phyloP scores from a whole-genome alignment of 352 stramenopile species.

The Hyaloperonospora arabidopsidis region DNA sequence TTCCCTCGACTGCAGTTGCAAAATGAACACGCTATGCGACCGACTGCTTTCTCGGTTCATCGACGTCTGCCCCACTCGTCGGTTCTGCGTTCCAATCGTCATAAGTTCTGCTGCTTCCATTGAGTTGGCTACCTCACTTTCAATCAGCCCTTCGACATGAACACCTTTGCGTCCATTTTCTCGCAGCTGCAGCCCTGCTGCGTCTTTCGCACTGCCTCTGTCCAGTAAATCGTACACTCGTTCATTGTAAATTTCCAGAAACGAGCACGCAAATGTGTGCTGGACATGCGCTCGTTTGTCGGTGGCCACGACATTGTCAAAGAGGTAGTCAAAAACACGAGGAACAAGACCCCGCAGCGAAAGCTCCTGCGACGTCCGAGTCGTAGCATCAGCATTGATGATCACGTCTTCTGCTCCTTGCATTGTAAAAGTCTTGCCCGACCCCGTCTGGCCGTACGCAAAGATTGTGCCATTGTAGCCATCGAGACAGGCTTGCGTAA shows the following conservation, averaged over 20 bases:
- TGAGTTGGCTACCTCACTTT: slow-evolving; percentile 60
- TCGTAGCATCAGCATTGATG: slow-evolving; percentile 35
- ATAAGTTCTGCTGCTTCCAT: slow-evolving; percentile 69
- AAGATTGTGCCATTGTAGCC: slow-evolving; percentile 87
- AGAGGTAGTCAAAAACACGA: slow-evolving; percentile 79
- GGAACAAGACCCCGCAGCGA: slow-evolving; percentile 60
- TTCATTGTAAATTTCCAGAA: slow-evolving; percentile 95
- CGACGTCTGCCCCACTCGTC: slow-evolving; percentile 67
- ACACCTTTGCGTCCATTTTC: slow-evolving; percentile 72
- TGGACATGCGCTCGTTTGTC: slow-evolving; percentile 29
- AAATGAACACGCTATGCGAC: slow-evolving; percentile 80
- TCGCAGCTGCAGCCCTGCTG: slow-evolving; percentile 49
- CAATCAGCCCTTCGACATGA: slow-evolving; percentile 66
- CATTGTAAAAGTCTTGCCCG: slow-evolving; percentile 84
- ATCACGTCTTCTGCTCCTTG: slow-evolving; percentile 69
- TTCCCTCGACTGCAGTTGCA: slow-evolving; percentile 69
- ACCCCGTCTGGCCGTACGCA: slow-evolving; percentile 78
- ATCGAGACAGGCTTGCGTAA: slow-evolving; percentile 69
- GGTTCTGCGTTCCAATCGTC: slow-evolving; percentile 64
- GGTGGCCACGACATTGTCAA: slow-evolving; percentile 37
- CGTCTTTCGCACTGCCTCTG: slow-evolving; percentile 42
- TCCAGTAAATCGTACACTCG: slow-evolving; percentile 89
- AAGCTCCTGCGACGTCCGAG: slow-evolving; percentile 27
- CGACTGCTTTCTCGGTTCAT: slow-evolving; percentile 84
- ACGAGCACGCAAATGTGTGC: slow-evolving; percentile 78